phyloP scores from a whole-genome alignment of 169 alveolate species.

The Plasmodium ovale region DNA sequence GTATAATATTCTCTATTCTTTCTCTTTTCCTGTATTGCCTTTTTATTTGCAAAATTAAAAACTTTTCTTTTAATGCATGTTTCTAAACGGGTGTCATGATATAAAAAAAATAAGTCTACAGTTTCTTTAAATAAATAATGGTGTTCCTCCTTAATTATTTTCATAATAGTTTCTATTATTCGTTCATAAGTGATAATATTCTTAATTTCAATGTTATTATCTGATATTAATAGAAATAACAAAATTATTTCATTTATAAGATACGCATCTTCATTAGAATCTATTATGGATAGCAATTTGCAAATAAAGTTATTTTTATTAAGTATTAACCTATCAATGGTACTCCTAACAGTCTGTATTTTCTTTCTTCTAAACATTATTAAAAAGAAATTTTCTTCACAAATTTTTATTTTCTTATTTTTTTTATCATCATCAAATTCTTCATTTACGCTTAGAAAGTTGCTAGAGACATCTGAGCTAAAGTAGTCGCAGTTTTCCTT shows the following conservation, averaged over 20 bases:
- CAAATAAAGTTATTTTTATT: constrained; percentile 33
- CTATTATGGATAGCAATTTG: constrained; percentile 8
- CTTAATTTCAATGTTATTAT: constrained; percentile 34
- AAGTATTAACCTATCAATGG: constrained; percentile 36
- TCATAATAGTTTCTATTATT: constrained; percentile 41
- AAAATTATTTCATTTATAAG: constrained; percentile 55
- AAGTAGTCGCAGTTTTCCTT: background rate
- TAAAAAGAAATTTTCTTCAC: constrained; percentile 50
- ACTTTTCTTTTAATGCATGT: background rate
- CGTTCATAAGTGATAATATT: constrained; percentile 61
- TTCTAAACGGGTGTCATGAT: constrained; percentile 6
- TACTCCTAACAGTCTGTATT: constrained; percentile 41
- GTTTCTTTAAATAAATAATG: constrained; percentile 13
- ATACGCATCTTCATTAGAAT: constrained; percentile 60
- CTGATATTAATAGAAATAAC: constrained; percentile 24
- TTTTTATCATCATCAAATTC: constrained; percentile 18
- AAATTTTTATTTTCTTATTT: constrained; percentile 20
- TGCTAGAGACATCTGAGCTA: constrained; percentile 30
- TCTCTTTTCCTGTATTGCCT: background rate
- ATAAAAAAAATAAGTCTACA: constrained; percentile 22
- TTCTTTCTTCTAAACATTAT: constrained; percentile 22
- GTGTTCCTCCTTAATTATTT: constrained; percentile 53
- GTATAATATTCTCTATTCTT: background rate
- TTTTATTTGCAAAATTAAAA: background rate
- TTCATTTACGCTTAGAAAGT: constrained; percentile 21